Conservation (phyloP, 345 rosid genomes). For the Hypericum perforatum region DNA sequence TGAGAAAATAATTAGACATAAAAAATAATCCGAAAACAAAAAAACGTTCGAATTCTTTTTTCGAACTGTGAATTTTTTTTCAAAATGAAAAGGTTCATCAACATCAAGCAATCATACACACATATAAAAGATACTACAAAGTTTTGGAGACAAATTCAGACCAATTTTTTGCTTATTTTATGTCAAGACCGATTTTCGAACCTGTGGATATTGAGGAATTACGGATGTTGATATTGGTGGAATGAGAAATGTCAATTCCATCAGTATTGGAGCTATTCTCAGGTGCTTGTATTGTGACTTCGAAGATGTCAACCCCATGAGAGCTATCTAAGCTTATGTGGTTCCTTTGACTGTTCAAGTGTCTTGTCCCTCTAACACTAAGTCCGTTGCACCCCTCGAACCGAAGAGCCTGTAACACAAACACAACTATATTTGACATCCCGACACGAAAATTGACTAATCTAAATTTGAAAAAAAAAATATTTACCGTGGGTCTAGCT, state of each 20-base stretch:
- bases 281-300: not conserved
- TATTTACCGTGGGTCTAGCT: too few species aligned
- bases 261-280: constrained; percentile 1
- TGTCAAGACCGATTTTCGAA: too few species aligned
- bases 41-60: too few species aligned
- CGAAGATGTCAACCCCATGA: not conserved
- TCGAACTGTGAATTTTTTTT: too few species aligned
- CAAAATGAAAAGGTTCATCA: too few species aligned
- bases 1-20: too few species aligned
- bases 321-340: not conserved
- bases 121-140: too few species aligned
- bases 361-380: not conserved
- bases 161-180: too few species aligned
- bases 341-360: constrained; percentile 4
- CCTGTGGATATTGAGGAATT: not conserved
- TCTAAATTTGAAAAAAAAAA: not conserved
- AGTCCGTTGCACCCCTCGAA: not conserved
- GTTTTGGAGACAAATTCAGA: too few species aligned
- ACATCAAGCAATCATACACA: too few species aligned
- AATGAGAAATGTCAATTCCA: not conserved
- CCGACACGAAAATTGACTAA: not conserved
- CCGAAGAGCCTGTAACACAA: not conserved
- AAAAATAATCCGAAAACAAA: too few species aligned
- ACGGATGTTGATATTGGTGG: not conserved
- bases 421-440: not conserved